Evolutionary conservation across 345 rosid species (phyloP).

Genomic region (Salix caprea): DNA sequence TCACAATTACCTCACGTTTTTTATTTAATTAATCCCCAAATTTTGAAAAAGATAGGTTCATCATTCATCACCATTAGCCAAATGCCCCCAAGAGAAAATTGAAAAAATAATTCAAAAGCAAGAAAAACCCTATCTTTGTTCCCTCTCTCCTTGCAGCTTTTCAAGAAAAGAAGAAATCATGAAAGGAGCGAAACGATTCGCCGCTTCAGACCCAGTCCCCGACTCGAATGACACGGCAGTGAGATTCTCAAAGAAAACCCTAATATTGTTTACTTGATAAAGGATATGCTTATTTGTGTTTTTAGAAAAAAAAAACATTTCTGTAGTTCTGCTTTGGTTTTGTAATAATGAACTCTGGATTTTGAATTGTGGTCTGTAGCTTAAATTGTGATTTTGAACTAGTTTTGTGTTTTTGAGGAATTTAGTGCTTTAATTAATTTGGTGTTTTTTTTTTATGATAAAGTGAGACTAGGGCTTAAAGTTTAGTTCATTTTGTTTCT

Average conservation of each 20-base stretch:
- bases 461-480: not conserved
- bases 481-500: not conserved
- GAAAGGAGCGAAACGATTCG: slow-evolving; percentile 70
- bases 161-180: slow-evolving; percentile 23
- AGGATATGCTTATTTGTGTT: not conserved
- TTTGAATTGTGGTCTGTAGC: not conserved
- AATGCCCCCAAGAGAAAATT: not conserved
- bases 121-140: not conserved
- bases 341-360: not conserved
- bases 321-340: not conserved
- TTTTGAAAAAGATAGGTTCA: not conserved
- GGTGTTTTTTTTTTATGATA: not conserved
- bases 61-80: not conserved
- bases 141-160: not conserved
- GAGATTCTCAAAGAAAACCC: slow-evolving; percentile 38
- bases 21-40: slow-evolving; percentile 5
- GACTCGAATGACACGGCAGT: slow-evolving; percentile 55
- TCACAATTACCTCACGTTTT: not conserved
- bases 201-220: slow-evolving; percentile 44
- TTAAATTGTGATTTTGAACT: not conserved
- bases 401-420: not conserved
- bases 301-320: not conserved
- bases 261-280: not conserved
- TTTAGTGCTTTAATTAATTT: not conserved
- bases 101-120: not conserved